phyloP scores from a whole-genome alignment of 2,329 filamentous ascomycete species.

The Fusarium mangiferae region DNA sequence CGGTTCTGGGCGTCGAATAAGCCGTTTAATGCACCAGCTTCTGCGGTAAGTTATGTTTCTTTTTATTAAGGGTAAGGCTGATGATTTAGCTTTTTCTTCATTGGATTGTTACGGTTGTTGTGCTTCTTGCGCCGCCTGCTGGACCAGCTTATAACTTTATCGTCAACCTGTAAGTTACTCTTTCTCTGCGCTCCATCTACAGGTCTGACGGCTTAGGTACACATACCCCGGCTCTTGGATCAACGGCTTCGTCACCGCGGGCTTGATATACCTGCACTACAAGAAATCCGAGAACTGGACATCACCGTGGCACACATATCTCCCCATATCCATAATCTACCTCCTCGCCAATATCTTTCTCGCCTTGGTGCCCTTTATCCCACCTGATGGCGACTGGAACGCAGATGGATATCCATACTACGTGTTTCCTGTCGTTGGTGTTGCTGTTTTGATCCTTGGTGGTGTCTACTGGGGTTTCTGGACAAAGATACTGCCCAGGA shows the following conservation, averaged over 20 bases:
- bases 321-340: constrained; percentile 60
- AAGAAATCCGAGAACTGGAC: constrained; percentile 62
- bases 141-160: constrained; percentile 77
- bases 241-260: constrained; percentile 61
- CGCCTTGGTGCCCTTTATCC: constrained; percentile 64
- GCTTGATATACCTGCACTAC: constrained; percentile 63
- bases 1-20: constrained; percentile 75
- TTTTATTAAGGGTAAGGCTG: background rate
- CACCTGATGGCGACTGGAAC: constrained; percentile 59
- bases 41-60: constrained; percentile 52
- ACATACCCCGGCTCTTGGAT: constrained; percentile 66
- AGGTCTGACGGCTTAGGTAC: constrained; percentile 45
- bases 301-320: constrained; percentile 62
- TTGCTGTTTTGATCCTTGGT: constrained; percentile 62
- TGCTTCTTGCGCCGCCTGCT: constrained; percentile 73
- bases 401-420: constrained; percentile 66
- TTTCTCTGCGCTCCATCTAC: fast-evolving
- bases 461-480: constrained; percentile 63
- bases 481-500: constrained; percentile 60
- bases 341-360: constrained; percentile 63
- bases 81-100: constrained; percentile 65
- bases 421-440: constrained; percentile 65
- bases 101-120: constrained; percentile 72
- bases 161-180: constrained; percentile 56
- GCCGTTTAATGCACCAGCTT: constrained; percentile 73